Evolutionary conservation across 371 early-diverging fungal species (phyloP), one percentile per base, ranked within the genome.

Genomic region (Coemansia sp.): DNA sequence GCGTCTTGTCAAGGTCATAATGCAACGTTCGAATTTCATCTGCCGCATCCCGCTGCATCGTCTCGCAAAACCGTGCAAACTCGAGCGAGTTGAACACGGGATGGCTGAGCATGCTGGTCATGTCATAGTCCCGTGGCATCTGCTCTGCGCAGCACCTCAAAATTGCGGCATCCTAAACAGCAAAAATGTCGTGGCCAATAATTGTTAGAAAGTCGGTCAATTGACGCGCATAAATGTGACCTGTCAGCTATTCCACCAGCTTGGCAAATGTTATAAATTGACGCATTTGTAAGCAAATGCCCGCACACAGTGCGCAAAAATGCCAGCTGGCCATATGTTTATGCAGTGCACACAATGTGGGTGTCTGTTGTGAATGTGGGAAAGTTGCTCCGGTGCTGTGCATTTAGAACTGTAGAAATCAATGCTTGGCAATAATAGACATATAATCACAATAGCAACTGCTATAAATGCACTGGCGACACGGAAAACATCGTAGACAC

Each of bases 111-210:
- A 66, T 68, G 45, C 61, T 66, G n/a, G 60, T 26, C 11, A 50
- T 40, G n/a, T 48, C 66, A 45, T 55, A 60, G 8, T 52, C 59
- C 5, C 51, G 57, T 24, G 75, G 66, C 7, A 73, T 54, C 16
- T 61, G 63, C 27, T 22, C 56, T 10, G 42, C 21, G 67, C 76
- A 74, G 63, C 78, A 77, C 54, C 63, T 66, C n/a, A 77, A 61
- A 27, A 66, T 34, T 1, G 78, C 78, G 21, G 66, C 47, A 42
- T 77, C 78, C 78, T 77, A 77, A 57, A 71, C 21, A 21, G 22
- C 50, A 48, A 7, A n/a, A 4, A 18, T 48, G n/a, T n/a, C n/a
- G 42, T 2, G 3, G 50, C 6, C 50, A 48, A 21, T 48, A 21
- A 48, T 48, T 48, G 50, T 48, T 48, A 48, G 50, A 8, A 48